Evolutionary conservation across 495 filamentous ascomycete species (phyloP), one percentile per base, ranked within the genome.

Genomic region (Aspergillus funiculosus): DNA sequence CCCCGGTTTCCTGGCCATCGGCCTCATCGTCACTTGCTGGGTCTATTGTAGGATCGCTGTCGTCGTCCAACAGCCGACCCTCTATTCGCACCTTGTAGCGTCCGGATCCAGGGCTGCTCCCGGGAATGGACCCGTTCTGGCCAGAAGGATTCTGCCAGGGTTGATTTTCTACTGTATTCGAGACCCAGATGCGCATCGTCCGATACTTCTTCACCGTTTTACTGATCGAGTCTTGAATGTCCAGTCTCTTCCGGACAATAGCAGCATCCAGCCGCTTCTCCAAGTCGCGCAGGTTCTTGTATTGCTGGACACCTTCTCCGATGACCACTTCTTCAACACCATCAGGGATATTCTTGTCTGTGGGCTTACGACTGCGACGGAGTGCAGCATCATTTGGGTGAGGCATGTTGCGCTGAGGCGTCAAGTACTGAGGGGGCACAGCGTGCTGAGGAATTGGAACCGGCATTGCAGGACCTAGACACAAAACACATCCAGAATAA

Each of bases 161-260:
- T 64, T 97, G 94, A 55, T 86, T 85, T 64, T 97, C 90, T 17
- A 83, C 86, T 1, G 90, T 95, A 61, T 99, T 99, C 58, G 85
- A 88, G 51, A 99, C 84, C 88, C 89, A 97, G 44, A 99, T 81
- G 51, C 89, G 83, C 62, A 99, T 68, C 15, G 86, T 95, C 58
- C 84, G 84, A 63, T 83, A 82, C 38, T 86, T 80, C 78, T 92
- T 90, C 37, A 82, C 71, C 42, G 84, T 83, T 42, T 86, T 79
- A 62, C 79, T 86, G 26, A 91, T 78, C 11, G 84, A 82, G 56
- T 95, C 91, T 42, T 86, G 78, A 39, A 94, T 84, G 62, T 99
- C 92, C 48, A 97, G 66, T 49, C 89, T 75, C 72, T 97, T 99
- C 54, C 90, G 78, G 62, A 92, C 86, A 74, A 96, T 92, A n/a